A percentile compares a stretch with the other conserved stretches of the same genome.
Evolutionary conservation across 2,329 filamentous ascomycete genomes (phyloP).

Genomic region (Ophiostoma quercus): DNA sequence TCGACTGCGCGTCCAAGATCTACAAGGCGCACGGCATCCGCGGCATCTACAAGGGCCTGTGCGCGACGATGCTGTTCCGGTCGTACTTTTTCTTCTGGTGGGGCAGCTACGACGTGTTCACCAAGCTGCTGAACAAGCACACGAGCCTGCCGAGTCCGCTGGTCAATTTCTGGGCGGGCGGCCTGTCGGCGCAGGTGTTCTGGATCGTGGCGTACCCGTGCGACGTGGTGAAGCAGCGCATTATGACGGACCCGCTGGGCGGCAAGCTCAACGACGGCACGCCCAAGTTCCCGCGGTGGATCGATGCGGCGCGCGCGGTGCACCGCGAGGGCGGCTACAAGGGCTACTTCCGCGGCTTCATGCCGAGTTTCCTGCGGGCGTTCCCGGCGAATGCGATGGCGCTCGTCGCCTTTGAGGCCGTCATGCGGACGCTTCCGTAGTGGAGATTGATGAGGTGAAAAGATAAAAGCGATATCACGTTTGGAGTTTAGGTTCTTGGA

Average conservation of each 20-base stretch:
- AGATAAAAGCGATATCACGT: background rate
- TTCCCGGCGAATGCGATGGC: conserved; percentile 96
- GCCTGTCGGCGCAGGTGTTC: conserved; percentile 86
- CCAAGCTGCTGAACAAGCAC: conserved; percentile 57
- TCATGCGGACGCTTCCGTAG: conserved; percentile 63
- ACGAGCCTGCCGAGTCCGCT: conserved; percentile 69
- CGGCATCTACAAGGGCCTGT: conserved; percentile 81
- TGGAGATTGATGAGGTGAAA: background rate
- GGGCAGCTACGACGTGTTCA: conserved; percentile 87
- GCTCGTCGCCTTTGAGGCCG: conserved; percentile 84
- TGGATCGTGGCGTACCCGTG: conserved; percentile 90
- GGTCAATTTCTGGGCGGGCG: conserved; percentile 96
- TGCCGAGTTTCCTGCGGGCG: conserved; percentile 87
- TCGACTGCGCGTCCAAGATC: conserved; percentile 75
- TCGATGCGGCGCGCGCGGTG: conserved; percentile 70
- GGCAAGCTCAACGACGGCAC: conserved; percentile 61
- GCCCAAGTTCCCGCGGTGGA: conserved; percentile 68
- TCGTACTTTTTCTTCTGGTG: conserved; percentile 98
- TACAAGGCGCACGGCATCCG: conserved; percentile 64
- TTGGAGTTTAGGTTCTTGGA: conserved; percentile 1
- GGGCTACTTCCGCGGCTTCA: conserved; percentile 89
- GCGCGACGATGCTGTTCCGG: conserved; percentile 80
- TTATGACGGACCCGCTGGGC: conserved; percentile 92
- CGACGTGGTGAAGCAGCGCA: conserved; percentile 90
- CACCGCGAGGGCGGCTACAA: conserved; percentile 68